Evolutionary conservation across 164 flowering plant genomes (phyloP), one percentile per base, ranked within the genome.

Genomic region (Stephania yunnanensis): DNA sequence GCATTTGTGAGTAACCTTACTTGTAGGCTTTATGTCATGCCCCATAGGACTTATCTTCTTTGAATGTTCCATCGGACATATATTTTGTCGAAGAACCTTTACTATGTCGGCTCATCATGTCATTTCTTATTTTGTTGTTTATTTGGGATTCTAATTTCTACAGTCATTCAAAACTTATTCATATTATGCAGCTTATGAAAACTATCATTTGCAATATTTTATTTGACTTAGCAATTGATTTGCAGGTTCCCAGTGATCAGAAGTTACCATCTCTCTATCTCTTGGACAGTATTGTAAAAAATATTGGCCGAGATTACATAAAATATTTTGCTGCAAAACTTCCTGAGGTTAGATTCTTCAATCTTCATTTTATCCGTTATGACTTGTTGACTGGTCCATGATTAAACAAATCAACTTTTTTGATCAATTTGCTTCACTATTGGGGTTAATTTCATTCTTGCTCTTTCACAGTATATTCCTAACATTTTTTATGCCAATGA

Each of bases 261-360:
- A 96, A 96, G 88, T 82, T 96, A 71, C 98, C 98, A 42, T 96
- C 98, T 17, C 94, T 96, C 10, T 96, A 96, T 86, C 95, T 96
- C 67, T 82, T 96, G 79, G 99, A 96, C 86, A 96, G 99, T 83
- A 96, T 96, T 81, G 99, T 96, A 66, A 96, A 96, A 86, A 96
- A 96, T 82, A 91, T 94, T 77, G 99, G 97, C 65, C 83, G 92
- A 81, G 99, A 96, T 77, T 96, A 96, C 81, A 89, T 92, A 45
- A 94, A 89, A 82, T 81, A 89, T 84, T 96, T 96, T 81, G 91
- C 94, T 58, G 79, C 91, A 55, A 91, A 83, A 72, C 82, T 96
- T 44, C 98, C 97, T 50, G 99, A 96, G 97, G 99, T 96, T 73
- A 84, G 98, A 68, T 73, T 74, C 71, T 73, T 55, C 17, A 15